These are phyloP conservation scores for Trebouxiophyceae sp. DNA, from an alignment of 163 green algal species.

Conservation along the genomic window DNA sequence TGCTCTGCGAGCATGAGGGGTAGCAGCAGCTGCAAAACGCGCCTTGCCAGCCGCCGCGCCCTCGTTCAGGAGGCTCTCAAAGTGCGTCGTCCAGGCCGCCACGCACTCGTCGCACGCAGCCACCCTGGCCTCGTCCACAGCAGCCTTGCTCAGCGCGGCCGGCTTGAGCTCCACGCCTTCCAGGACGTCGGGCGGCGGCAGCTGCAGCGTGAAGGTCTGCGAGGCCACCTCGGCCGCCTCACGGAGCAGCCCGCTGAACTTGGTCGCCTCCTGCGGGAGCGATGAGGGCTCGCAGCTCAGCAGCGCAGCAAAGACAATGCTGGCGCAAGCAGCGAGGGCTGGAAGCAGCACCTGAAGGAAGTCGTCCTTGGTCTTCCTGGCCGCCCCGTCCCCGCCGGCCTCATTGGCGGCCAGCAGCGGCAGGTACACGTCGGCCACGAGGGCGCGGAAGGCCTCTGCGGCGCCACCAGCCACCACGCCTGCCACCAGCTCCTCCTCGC, in stretches of 20 bases:
- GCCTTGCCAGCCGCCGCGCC: too few species aligned
- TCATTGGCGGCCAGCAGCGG: constrained; percentile 57
- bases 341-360: constrained; percentile 36
- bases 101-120: constrained; percentile 26
- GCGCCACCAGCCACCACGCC: constrained; percentile 45
- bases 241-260: constrained; percentile 58
- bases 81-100: not conserved
- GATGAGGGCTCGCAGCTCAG: too few species aligned
- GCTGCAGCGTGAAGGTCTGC: constrained; percentile 55
- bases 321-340: not conserved
- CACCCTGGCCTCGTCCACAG: constrained; percentile 5
- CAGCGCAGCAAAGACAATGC: too few species aligned
- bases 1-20: too few species aligned
- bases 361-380: constrained; percentile 38
- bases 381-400: constrained; percentile 45
- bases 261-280: constrained; percentile 32
- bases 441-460: constrained; percentile 53
- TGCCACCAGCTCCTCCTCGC: constrained; percentile 50
- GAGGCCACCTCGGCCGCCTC: constrained; percentile 60
- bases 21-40: too few species aligned
- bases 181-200: constrained; percentile 50
- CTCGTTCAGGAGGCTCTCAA: too few species aligned
- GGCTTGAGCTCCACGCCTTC: constrained; percentile 53
- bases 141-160: constrained; percentile 48
- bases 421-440: constrained; percentile 69